Conservation (phyloP, 83 land plant species). For the Picea engelmannii region DNA sequence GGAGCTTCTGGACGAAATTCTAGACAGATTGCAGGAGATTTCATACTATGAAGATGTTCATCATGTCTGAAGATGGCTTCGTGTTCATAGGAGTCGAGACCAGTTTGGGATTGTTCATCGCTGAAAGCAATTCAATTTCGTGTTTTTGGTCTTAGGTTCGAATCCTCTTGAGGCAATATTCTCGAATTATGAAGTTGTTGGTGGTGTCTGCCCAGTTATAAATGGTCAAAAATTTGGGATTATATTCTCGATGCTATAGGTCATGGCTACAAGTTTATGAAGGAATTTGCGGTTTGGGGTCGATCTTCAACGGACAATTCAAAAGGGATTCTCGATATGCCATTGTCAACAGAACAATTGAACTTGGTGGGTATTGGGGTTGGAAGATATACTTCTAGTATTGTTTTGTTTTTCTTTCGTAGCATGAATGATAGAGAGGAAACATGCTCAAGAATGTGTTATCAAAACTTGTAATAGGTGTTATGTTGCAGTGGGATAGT, state of each 20-base stretch:
- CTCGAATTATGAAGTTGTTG: conserved; percentile 42
- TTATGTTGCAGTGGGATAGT: too few species aligned
- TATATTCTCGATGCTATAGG: conserved; percentile 20
- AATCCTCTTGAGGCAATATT: conserved; percentile 35
- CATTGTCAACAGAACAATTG: too few species aligned
- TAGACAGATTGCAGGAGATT: conserved; percentile 38
- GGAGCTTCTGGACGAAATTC: conserved; percentile 53
- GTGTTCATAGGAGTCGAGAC: conserved; percentile 48
- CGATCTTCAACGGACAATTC: too few species aligned
- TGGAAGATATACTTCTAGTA: too few species aligned
- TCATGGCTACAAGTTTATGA: conserved; percentile 10
- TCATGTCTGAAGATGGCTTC: conserved; percentile 30
- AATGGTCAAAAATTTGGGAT: conserved; percentile 9
- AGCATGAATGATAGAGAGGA: too few species aligned
- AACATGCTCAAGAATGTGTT: too few species aligned
- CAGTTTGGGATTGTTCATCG: conserved; percentile 48
- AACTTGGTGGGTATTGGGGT: background rate
- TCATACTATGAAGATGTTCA: background rate
- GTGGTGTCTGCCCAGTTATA: conserved; percentile 10
- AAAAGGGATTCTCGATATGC: too few species aligned
- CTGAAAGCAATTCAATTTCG: background rate
- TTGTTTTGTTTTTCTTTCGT: too few species aligned
- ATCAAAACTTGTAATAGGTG: too few species aligned
- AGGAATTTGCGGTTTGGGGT: background rate
- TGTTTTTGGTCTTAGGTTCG: conserved; percentile 5